Evolutionary conservation across 495 filamentous ascomycete genomes (phyloP).

Genomic region (Penicillium subrubescens): DNA sequence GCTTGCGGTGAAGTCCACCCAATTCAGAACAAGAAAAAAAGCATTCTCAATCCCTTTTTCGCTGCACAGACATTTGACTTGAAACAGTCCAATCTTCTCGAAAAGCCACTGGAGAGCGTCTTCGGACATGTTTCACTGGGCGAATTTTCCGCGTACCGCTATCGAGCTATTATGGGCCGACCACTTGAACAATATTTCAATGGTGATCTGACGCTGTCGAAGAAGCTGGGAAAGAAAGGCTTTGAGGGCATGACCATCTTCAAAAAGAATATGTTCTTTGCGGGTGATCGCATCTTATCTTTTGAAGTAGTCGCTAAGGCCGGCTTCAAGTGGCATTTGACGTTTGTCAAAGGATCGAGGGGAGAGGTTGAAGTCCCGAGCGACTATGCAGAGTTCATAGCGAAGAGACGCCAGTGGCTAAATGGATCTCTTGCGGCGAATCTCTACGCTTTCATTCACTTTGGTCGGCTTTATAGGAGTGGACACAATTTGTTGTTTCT

Average conservation of each 20-base stretch:
- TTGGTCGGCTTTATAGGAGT: slow-evolving; percentile 92
- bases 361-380: slow-evolving; percentile 96
- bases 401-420: slow-evolving; percentile 90
- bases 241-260: slow-evolving; percentile 99
- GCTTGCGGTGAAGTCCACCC: slow-evolving; percentile 98
- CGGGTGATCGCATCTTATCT: slow-evolving; percentile 97
- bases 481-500: slow-evolving; percentile 91
- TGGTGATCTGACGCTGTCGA: slow-evolving; percentile 93
- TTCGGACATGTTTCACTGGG: slow-evolving; percentile 97
- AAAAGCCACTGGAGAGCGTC: slow-evolving; percentile 92
- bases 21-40: slow-evolving; percentile 82
- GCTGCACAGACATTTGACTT: slow-evolving; percentile 98
- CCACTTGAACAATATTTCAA: slow-evolving; percentile 98
- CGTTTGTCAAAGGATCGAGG: slow-evolving; percentile 97
- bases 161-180: slow-evolving; percentile 92
- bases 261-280: slow-evolving; percentile 99
- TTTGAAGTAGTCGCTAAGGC: slow-evolving; percentile 97
- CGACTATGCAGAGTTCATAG: slow-evolving; percentile 88
- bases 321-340: slow-evolving; percentile 96
- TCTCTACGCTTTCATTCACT: slow-evolving; percentile 95
- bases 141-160: slow-evolving; percentile 96
- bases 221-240: slow-evolving; percentile 90
- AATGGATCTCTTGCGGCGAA: slow-evolving; percentile 96
- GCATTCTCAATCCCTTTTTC: slow-evolving; percentile 87
- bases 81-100: slow-evolving; percentile 96